phyloP scores from a whole-genome alignment of 2,329 filamentous ascomycete species.

The Beauveria scarabaeidicola region DNA sequence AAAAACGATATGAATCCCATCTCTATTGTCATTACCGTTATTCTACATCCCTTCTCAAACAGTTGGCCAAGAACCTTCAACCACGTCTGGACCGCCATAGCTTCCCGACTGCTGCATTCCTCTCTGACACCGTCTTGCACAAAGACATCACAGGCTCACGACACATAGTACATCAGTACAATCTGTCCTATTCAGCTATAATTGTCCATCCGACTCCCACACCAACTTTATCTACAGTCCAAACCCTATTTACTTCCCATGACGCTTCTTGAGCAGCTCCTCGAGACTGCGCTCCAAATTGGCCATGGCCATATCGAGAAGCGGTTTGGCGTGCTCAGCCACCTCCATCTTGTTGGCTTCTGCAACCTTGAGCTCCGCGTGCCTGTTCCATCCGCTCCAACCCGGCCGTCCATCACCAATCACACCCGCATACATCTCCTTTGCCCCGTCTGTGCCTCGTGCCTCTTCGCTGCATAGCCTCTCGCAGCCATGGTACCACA shows the following conservation, averaged over 20 bases:
- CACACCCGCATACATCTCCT: slow-evolving; percentile 26
- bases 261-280: background rate
- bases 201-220: background rate
- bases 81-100: too few relatives aligned
- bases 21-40: too few relatives aligned
- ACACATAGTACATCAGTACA: background rate
- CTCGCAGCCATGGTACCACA: slow-evolving; percentile 32
- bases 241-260: background rate
- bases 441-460: slow-evolving; percentile 23
- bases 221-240: background rate
- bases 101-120: too few relatives aligned
- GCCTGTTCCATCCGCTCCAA: slow-evolving; percentile 17
- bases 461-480: slow-evolving; percentile 26
- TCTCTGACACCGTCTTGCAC: too few relatives aligned
- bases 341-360: slow-evolving; percentile 30
- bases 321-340: slow-evolving; percentile 30
- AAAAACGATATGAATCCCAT: too few relatives aligned
- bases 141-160: too few relatives aligned
- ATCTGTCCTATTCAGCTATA: background rate
- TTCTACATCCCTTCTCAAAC: too few relatives aligned
- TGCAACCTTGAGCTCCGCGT: slow-evolving; percentile 24
- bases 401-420: slow-evolving; percentile 29
- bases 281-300: slow-evolving; percentile 7
- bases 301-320: slow-evolving; percentile 34
- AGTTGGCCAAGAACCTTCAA: too few relatives aligned